Evolutionary conservation across 768 basidiomycete genomes (phyloP), one percentile per base, ranked within the genome.

Genomic region (Lentinula sp.): DNA sequence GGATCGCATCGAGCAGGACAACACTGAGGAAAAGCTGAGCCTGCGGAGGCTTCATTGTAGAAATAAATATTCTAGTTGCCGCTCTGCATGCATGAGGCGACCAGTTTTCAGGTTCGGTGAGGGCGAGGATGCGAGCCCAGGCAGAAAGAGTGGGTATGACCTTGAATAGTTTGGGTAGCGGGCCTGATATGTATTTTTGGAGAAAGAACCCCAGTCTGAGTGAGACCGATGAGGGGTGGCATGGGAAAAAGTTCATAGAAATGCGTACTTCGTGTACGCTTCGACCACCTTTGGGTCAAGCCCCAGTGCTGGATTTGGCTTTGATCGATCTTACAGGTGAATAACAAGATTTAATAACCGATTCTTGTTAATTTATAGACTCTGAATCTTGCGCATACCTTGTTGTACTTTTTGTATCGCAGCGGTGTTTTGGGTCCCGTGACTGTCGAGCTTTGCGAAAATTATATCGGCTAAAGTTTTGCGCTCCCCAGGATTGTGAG

Each of bases 121-220:
- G 82, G 32, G 95, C 93, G 48, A 99, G 85, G 64, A 98, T 87
- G 52, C 94, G 90, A 9, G 95, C 95, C 97, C 97, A 99, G 62
- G 91, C 88, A 3, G 93, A 91, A 28, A 98, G 85, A 10, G 95
- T 90, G 20, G 97, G 97, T 50, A 99, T 91, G 63, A 99, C 90
- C 79, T 99, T 99, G 85, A 99, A 95, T 3, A 95, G 81, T 76
- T 98, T 98, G 35, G 97, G 97, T 1, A 99, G 82, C 1, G 95
- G 87, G 0, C 95, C 95, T 13, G 95, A 95, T 67, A 90, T 93
- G 79, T 99, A 98, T 60, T 87, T 86, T 46, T 83, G 87, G 36
- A 99, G 82, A 63, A 95, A 85, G 62, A 82, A 74, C 16, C 94
- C 97, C 58, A 98, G 82, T 77, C 96, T 98, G 70, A 0, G 28